phyloP scores from a whole-genome alignment of 176 grass and related monocot species.

The Coix lacrymajobi region DNA sequence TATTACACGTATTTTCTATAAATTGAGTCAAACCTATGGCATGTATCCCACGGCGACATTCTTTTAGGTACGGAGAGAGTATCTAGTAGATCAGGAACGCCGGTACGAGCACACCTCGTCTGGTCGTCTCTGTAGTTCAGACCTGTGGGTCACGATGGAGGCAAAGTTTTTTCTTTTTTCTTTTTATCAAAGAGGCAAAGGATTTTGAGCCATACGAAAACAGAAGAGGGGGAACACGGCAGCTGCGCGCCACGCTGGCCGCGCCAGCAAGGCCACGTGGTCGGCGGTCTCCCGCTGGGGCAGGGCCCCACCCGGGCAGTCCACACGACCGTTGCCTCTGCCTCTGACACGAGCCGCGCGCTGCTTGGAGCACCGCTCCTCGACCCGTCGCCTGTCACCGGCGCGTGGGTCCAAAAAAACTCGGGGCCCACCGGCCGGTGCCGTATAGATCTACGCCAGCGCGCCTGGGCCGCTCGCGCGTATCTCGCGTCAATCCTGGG shows the following conservation, averaged over 20 bases:
- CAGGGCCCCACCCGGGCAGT: neutral
- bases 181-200: no score
- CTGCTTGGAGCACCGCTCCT: neutral
- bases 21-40: no score
- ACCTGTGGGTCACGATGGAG: no score
- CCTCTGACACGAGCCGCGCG: neutral
- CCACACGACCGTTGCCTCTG: constrained; percentile 30
- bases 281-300: neutral
- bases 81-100: no score
- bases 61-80: no score
- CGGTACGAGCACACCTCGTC: no score
- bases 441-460: neutral
- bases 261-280: constrained; percentile 45
- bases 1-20: no score
- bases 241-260: constrained; percentile 37
- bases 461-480: neutral
- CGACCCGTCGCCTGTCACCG: neutral
- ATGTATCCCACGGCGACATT: no score
- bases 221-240: neutral
- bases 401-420: accelerated
- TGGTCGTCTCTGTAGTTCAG: no score
- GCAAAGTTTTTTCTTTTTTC: no score
- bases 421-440: neutral
- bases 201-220: neutral
- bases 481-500: constrained; percentile 25